phyloP scores from a whole-genome alignment of 108 stramenopile genomes.

The Nitzschia sp. region DNA sequence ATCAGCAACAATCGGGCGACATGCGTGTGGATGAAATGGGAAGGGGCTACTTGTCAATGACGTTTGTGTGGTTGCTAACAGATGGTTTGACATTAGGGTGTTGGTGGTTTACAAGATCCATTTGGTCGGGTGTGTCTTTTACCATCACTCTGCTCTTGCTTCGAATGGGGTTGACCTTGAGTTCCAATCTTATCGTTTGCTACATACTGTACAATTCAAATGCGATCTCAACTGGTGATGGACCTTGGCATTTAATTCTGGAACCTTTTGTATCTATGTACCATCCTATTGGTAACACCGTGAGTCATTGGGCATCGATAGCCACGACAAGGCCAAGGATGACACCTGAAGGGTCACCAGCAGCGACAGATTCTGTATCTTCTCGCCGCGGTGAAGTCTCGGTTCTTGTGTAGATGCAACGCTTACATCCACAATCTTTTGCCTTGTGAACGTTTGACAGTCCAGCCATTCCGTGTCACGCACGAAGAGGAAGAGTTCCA shows the following conservation, averaged over 20 bases:
- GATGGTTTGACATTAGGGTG: slow-evolving; percentile 65
- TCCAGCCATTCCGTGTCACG: too few relatives aligned
- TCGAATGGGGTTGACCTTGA: neutral
- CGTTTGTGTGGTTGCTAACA: slow-evolving; percentile 32
- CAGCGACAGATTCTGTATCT: too few relatives aligned
- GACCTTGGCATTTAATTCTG: neutral
- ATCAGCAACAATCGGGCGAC: slow-evolving; percentile 25
- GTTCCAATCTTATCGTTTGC: neutral
- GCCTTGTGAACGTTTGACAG: too few relatives aligned
- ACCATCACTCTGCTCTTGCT: neutral
- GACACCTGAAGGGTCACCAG: too few relatives aligned
- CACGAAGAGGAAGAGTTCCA: too few relatives aligned
- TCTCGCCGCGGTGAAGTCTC: too few relatives aligned
- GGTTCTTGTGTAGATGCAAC: too few relatives aligned
- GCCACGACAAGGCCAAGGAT: too few relatives aligned
- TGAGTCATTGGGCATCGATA: neutral
- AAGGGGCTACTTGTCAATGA: slow-evolving; percentile 47
- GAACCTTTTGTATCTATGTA: neutral
- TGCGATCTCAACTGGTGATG: neutral
- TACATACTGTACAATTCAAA: neutral
- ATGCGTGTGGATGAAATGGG: slow-evolving; percentile 41
- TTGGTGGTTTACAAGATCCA: slow-evolving; percentile 36
- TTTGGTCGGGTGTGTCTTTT: slow-evolving; percentile 6
- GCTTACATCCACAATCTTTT: too few relatives aligned
- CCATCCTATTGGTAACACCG: neutral